These are phyloP conservation scores for Selenicereus undatus DNA, from an alignment of 148 eudicot species.

Conservation along the genomic window DNA sequence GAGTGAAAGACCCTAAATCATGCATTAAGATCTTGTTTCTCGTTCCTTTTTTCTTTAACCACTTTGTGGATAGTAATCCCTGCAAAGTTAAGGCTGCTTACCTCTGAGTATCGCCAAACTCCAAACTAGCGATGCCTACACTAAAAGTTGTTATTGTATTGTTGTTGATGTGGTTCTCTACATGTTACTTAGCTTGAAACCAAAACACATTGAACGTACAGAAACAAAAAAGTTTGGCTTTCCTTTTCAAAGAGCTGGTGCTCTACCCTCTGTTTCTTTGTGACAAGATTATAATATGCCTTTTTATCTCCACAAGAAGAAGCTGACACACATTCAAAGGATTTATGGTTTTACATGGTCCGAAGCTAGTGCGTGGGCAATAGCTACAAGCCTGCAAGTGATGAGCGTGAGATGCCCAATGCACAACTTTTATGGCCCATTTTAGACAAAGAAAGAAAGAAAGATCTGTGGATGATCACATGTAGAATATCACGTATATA, in stretches of 20 bases:
- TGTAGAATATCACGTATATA: background rate
- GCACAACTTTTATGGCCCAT: background rate
- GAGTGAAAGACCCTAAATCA: no score
- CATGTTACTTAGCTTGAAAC: no score
- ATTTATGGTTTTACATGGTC: background rate
- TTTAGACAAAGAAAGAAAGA: background rate
- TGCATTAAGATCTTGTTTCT: no score
- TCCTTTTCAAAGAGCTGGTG: background rate
- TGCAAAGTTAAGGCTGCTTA: no score
- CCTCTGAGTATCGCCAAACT: no score
- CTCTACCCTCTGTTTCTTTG: no score
- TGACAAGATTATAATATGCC: background rate
- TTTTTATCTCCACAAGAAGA: conserved; percentile 9
- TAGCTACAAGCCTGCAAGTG: no score
- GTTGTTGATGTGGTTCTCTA: no score
- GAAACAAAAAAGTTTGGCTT: background rate
- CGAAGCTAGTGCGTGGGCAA: no score
- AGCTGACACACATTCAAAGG: conserved; percentile 2
- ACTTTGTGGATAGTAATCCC: no score
- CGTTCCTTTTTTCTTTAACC: no score
- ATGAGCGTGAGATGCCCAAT: background rate
- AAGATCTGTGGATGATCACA: background rate
- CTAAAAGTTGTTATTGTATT: no score
- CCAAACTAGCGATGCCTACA: background rate
- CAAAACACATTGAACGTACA: background rate